A percentile compares a stretch with the other conserved stretches of the same genome.
These are phyloP conservation scores for Hypoxylon sp. DNA, from an alignment of 2,329 filamentous ascomycete species.

Conservation along the genomic window DNA sequence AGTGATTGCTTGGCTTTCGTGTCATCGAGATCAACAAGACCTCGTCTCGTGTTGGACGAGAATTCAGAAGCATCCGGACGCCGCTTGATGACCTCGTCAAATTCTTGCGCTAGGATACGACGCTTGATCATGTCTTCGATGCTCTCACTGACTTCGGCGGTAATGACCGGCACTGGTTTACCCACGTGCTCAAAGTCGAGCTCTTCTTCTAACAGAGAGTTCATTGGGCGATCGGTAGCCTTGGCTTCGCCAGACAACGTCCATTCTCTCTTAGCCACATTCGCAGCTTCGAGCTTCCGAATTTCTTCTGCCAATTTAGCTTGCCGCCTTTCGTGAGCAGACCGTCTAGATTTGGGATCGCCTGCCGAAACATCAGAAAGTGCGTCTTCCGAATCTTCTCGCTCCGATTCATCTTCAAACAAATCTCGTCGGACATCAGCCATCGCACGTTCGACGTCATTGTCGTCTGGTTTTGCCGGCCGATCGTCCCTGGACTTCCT, in stretches of 20 bases:
- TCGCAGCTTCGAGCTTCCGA: slow-evolving; percentile 87
- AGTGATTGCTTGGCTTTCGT: slow-evolving; percentile 88
- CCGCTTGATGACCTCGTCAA: slow-evolving; percentile 89
- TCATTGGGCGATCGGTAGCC: slow-evolving; percentile 83
- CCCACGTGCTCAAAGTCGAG: slow-evolving; percentile 95
- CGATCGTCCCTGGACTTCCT: slow-evolving; percentile 57
- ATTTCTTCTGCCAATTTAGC: slow-evolving; percentile 91
- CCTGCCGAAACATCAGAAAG: slow-evolving; percentile 75
- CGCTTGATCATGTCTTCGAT: slow-evolving; percentile 96
- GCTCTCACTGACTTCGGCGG: slow-evolving; percentile 87
- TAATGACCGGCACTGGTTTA: slow-evolving; percentile 95
- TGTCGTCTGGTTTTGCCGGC: slow-evolving; percentile 63
- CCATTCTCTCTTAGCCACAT: slow-evolving; percentile 92
- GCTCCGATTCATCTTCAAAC: slow-evolving; percentile 81
- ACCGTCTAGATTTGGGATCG: slow-evolving; percentile 79
- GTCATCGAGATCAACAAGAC: slow-evolving; percentile 85
- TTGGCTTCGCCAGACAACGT: slow-evolving; percentile 88
- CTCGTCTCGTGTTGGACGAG: slow-evolving; percentile 71
- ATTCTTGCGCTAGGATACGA: slow-evolving; percentile 88
- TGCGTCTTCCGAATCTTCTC: slow-evolving; percentile 73
- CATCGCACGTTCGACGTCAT: slow-evolving; percentile 85
- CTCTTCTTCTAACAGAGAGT: slow-evolving; percentile 94
- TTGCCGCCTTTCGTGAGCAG: slow-evolving; percentile 87
- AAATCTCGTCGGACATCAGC: slow-evolving; percentile 88
- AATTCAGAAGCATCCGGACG: slow-evolving; percentile 79